These are phyloP conservation scores for Nicotiana knightiana DNA, from an alignment of 257 asterid species.

Conservation along the genomic window DNA sequence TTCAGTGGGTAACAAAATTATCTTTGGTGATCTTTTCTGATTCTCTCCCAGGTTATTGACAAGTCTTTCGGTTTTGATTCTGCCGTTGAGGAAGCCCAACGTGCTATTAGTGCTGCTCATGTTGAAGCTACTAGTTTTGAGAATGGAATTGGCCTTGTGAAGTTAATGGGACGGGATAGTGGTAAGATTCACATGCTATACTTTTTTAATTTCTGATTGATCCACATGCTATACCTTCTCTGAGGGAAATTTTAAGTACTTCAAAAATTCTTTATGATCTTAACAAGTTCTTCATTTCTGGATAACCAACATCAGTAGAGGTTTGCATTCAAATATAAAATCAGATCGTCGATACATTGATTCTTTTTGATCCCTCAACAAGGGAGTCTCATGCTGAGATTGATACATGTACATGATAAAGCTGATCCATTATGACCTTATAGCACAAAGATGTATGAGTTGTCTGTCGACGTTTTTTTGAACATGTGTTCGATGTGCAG, in stretches of 20 bases:
- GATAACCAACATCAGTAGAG: neutral
- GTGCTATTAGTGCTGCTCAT: conserved; percentile 94
- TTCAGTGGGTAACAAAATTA: neutral
- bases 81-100: conserved; percentile 96
- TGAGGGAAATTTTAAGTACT: neutral
- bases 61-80: conserved; percentile 90
- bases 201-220: neutral
- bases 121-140: conserved; percentile 93
- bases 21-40: neutral
- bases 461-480: neutral
- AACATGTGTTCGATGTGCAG: conserved; percentile 24
- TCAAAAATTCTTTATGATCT: neutral
- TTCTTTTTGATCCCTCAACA: neutral
- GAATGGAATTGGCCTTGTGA: conserved; percentile 88
- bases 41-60: conserved; percentile 67
- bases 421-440: neutral
- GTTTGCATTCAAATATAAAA: neutral
- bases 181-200: conserved; percentile 34
- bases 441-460: neutral
- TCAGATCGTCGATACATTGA: neutral
- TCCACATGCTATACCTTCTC: neutral
- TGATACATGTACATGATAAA: neutral
- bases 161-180: conserved; percentile 84
- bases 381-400: neutral
- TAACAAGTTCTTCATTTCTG: neutral